Evolutionary conservation across 768 basidiomycete genomes (phyloP), one percentile per base, ranked within the genome.

Genomic region (Trametes punicea): DNA sequence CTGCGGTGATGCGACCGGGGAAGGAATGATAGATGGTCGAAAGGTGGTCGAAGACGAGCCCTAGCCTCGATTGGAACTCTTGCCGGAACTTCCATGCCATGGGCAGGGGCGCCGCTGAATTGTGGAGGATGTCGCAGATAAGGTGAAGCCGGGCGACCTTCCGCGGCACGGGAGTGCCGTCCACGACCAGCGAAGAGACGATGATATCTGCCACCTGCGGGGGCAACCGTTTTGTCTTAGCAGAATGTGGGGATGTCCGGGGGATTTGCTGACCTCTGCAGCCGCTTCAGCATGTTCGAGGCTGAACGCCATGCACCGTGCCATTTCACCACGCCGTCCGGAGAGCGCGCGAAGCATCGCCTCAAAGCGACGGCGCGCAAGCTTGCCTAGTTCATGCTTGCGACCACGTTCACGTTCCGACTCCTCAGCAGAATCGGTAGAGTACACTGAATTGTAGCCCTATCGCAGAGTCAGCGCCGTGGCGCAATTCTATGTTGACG

Each of bases 31-130:
- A 94, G 51, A 99, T 92, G 42, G 87, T 89, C 21, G 88, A 89
- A 27, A 99, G 78, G 69, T 99, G 97, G 66, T 97, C 94, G 68
- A 99, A 98, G 9, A 97, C 95, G 34, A 88, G 81, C n/a, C 90
- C 91, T 5, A 99, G 81, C 34, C 92, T 79, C 9, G 84, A 79
- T 68, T 98, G 96, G 65, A 98, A 96, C 64, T 96, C 91, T 58
- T 93, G 86, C 27, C 97, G 88, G 72, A 91, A 98, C 69, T 92
- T 93, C 97, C 97, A 99, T 6, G 95, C 96, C 70, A 93, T 95
- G 0, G 94, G 93, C 13, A 98, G 81, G 2, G 94, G 77, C 2
- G 92, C 93, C 30, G 93, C 92, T 20, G 95, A 97, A 70, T 99
- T 99, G 71, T 98, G 95, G 40, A 99, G 78, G 61, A 99, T 98